These are phyloP conservation scores for Clathrus columnatus DNA, from an alignment of 768 basidiomycete genomes.

Conservation along the genomic window DNA sequence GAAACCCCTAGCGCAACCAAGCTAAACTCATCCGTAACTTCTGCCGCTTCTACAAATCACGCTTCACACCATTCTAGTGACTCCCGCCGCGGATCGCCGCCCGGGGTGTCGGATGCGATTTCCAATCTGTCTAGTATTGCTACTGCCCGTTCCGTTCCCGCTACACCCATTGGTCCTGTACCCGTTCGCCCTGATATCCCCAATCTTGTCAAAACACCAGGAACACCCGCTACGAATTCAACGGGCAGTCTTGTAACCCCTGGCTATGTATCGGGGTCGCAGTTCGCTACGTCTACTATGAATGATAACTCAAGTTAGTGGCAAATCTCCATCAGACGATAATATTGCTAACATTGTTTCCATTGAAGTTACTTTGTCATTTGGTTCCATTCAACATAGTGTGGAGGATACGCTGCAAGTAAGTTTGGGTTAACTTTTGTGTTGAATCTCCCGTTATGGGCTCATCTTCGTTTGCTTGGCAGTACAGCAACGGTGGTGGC, in stretches of 20 bases:
- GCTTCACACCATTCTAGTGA: conserved; percentile 43
- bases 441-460: conserved; percentile 3
- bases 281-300: background rate
- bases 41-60: conserved; percentile 54
- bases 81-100: conserved; percentile 64
- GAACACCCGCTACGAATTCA: conserved; percentile 50
- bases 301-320: background rate
- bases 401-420: conserved; percentile 51
- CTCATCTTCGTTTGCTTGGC: conserved; percentile 10
- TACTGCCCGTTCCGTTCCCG: conserved; percentile 66
- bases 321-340: background rate
- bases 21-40: conserved; percentile 40
- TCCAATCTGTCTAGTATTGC: conserved; percentile 32
- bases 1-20: conserved; percentile 36
- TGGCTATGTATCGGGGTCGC: conserved; percentile 41
- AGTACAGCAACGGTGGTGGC: background rate
- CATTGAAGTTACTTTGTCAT: conserved; percentile 32
- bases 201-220: conserved; percentile 57
- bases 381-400: conserved; percentile 41
- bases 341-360: background rate
- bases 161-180: conserved; percentile 56
- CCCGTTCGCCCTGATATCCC: conserved; percentile 23
- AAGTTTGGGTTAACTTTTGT: conserved; percentile 14
- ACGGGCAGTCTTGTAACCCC: conserved; percentile 51
- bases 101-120: conserved; percentile 51